Base-by-base conservation (phyloP, 1,284 basidiomycete genomes). In the Singerocomus inundabilis region DNA sequence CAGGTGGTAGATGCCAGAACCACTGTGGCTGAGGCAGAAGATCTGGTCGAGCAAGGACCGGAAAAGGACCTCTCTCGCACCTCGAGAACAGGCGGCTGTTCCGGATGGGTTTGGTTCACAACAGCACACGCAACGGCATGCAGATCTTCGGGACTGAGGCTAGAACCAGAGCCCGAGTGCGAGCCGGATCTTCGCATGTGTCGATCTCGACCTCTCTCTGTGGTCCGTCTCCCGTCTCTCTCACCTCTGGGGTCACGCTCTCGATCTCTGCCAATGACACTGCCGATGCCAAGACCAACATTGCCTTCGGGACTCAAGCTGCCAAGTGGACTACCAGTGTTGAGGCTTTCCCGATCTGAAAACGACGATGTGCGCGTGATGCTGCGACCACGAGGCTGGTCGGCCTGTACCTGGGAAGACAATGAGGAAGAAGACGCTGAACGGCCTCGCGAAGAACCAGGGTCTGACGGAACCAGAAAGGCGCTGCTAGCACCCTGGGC, bases 301-400 rank as follows among this genome's bases (percentile, higher is more conserved):
- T 62, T 61, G 48, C 70, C 78, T 4, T 84, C 82, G 6, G 84
- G 84, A 18, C 81, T 83, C 43, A 83, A 65, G 53, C 80, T 82
- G 8, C 82, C 83, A 31, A 83, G 60, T 4, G 82, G 78, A 42
- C 77, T 78, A 26, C 62, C 63, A 25, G 72, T 64, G 12, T 63
- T 61, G 40, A 71, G 70, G 12, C 72, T 71, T 39, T 76, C 76
- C 31, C 74, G 70, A 54, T 80, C 78, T 45, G 70, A 72, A 37
- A 76, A 77, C 7, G 79, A 77, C 11, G 76, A 72, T 12, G 76
- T 76, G 32, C 82, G 75, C 15, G 81, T 76, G 38, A 71, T 72
- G 29, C 80, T 80, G 16, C 84, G 75, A 0, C 84, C 84, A n/a
- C 80, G 72, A 59, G 57, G 61, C 61, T 59, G 65, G 25, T 50